Percentiles rank a stretch among this genome's conserved stretches.
phyloP scores from a whole-genome alignment of 2,329 filamentous ascomycete species.

The Trichoderma sp. region DNA sequence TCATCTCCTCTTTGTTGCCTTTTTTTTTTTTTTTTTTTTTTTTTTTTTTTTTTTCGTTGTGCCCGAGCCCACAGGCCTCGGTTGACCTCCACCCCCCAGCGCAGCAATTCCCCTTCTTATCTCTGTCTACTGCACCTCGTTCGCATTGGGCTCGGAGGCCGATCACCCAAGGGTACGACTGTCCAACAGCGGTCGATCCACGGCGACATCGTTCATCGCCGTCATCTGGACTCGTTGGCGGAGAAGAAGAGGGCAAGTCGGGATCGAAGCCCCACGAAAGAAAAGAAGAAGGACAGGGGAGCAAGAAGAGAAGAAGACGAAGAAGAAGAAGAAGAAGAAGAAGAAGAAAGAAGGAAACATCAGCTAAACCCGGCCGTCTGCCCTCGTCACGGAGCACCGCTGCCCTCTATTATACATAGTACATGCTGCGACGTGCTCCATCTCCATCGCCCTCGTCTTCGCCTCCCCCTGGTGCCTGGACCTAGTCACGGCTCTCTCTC shows the following conservation, averaged over 20 bases:
- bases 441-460: not conserved
- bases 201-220: not conserved
- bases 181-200: not conserved
- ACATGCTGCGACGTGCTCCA: not conserved
- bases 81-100: conserved; percentile 7
- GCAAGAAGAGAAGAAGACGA: not conserved
- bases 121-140: conserved; percentile 4
- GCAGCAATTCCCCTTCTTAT: conserved; percentile 2
- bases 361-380: not conserved
- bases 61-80: not conserved
- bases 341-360: not conserved
- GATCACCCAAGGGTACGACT: not conserved
- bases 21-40: too few relatives aligned
- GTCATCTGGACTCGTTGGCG: not conserved
- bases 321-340: not conserved
- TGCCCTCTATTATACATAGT: conserved; percentile 3
- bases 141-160: not conserved
- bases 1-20: conserved; percentile 7
- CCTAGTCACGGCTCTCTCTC: conserved; percentile 8
- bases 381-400: conserved; percentile 8
- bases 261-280: not conserved
- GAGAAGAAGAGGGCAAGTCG: not conserved
- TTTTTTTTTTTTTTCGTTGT: too few relatives aligned
- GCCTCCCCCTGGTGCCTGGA: conserved; percentile 8
- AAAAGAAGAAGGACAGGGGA: not conserved